A percentile compares a stretch with the other conserved stretches of the same genome.
These are phyloP conservation scores for Colletotrichum sp. DNA, from an alignment of 2,329 filamentous ascomycete genomes.

Conservation along the genomic window DNA sequence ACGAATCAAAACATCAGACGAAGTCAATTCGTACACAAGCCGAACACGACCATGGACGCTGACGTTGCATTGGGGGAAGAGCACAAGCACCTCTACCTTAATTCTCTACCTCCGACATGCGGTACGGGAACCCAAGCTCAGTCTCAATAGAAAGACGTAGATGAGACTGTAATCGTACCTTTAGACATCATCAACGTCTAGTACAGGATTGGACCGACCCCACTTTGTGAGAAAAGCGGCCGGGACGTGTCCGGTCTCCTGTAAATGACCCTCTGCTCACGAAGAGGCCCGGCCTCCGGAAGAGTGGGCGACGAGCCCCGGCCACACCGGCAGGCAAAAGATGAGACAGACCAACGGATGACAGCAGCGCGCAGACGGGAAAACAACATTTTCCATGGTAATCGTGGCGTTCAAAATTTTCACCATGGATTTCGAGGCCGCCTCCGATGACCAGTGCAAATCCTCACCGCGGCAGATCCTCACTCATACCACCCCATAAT, in stretches of 20 bases:
- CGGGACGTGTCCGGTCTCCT: slow-evolving; percentile 8
- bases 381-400: neutral
- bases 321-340: neutral
- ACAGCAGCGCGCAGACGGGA: neutral
- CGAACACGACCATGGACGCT: neutral
- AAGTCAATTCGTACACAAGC: neutral
- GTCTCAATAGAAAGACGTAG: neutral
- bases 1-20: slow-evolving; percentile 8
- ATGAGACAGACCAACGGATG: neutral
- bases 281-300: neutral
- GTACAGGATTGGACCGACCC: neutral
- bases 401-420: neutral
- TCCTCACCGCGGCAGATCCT: neutral
- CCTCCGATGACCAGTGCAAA: neutral
- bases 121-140: neutral
- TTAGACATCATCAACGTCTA: neutral
- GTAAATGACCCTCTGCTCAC: slow-evolving; percentile 4
- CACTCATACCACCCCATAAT: neutral
- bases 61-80: neutral
- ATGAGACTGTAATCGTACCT: neutral
- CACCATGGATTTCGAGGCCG: neutral
- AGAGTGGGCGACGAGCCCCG: neutral
- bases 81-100: neutral
- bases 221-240: neutral
- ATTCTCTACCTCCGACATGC: neutral